These are phyloP conservation scores for Spathaspora sp. DNA, from an alignment of 1,139 yeast species.

Conservation along the genomic window DNA sequence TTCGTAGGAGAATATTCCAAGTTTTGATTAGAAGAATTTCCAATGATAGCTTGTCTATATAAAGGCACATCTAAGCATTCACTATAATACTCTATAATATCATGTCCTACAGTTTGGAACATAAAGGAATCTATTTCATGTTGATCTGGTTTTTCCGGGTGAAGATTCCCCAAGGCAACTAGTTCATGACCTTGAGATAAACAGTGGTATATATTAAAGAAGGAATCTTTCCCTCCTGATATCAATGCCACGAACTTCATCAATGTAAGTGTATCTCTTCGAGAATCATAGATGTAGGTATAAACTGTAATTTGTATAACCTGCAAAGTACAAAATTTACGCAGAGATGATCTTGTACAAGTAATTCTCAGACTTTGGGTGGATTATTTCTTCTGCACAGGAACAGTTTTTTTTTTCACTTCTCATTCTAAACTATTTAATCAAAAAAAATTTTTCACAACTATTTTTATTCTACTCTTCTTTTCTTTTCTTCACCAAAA, in stretches of 20 bases:
- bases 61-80: slow-evolving; percentile 79
- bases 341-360: neutral
- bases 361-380: neutral
- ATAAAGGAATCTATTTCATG: slow-evolving; percentile 89
- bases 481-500: slow-evolving; percentile 9
- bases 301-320: slow-evolving; percentile 1
- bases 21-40: slow-evolving; percentile 61
- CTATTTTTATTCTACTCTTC: slow-evolving; percentile 9
- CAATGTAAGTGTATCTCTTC: neutral
- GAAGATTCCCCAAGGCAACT: slow-evolving; percentile 78
- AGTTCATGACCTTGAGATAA: slow-evolving; percentile 79
- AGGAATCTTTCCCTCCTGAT: slow-evolving; percentile 96
- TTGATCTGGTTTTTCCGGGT: slow-evolving; percentile 50
- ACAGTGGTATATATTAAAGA: slow-evolving; percentile 85
- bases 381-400: slow-evolving; percentile 1
- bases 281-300: neutral
- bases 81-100: slow-evolving; percentile 62
- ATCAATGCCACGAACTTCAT: slow-evolving; percentile 93
- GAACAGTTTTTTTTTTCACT: neutral
- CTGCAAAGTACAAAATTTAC: slow-evolving; percentile 3
- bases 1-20: slow-evolving; percentile 66
- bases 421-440: neutral
- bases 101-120: slow-evolving; percentile 99
- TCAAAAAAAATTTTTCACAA: slow-evolving; percentile 6
- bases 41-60: slow-evolving; percentile 65